These are phyloP conservation scores for Hortaea sp. DNA, from an alignment of 2,329 filamentous ascomycete genomes.

Conservation along the genomic window DNA sequence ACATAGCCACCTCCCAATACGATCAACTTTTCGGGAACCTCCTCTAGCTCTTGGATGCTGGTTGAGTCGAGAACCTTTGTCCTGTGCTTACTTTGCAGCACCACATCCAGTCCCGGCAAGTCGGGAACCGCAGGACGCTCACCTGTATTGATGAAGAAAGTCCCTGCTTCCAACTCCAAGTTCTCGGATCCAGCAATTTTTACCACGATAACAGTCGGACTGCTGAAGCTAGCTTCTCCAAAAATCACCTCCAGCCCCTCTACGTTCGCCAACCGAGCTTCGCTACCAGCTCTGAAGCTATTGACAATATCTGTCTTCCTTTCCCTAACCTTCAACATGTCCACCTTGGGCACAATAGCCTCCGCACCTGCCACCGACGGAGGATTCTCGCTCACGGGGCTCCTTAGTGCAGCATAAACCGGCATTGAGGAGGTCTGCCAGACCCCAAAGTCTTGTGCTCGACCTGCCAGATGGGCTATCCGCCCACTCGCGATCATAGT, in stretches of 20 bases:
- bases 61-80: constrained; percentile 37
- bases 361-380: neutral
- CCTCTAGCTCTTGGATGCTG: constrained; percentile 37
- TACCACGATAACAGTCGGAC: constrained; percentile 21
- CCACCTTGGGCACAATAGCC: constrained; percentile 7
- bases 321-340: constrained; percentile 42
- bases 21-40: constrained; percentile 39
- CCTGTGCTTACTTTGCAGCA: constrained; percentile 17
- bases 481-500: constrained; percentile 46
- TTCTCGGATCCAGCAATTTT: constrained; percentile 14
- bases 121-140: constrained; percentile 33
- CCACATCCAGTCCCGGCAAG: constrained; percentile 13
- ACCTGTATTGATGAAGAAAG: constrained; percentile 40
- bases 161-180: constrained; percentile 22
- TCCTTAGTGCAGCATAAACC: neutral
- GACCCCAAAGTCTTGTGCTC: constrained; percentile 40
- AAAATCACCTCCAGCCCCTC: constrained; percentile 37
- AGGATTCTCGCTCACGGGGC: neutral
- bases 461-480: constrained; percentile 36
- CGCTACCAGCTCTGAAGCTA: constrained; percentile 40
- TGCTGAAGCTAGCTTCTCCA: constrained; percentile 37
- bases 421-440: constrained; percentile 2
- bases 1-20: constrained; percentile 46
- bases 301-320: constrained; percentile 45
- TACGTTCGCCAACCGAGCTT: constrained; percentile 29